These are phyloP conservation scores for Melocanna baccifera DNA, from an alignment of 176 grass and related monocot species.

Conservation along the genomic window DNA sequence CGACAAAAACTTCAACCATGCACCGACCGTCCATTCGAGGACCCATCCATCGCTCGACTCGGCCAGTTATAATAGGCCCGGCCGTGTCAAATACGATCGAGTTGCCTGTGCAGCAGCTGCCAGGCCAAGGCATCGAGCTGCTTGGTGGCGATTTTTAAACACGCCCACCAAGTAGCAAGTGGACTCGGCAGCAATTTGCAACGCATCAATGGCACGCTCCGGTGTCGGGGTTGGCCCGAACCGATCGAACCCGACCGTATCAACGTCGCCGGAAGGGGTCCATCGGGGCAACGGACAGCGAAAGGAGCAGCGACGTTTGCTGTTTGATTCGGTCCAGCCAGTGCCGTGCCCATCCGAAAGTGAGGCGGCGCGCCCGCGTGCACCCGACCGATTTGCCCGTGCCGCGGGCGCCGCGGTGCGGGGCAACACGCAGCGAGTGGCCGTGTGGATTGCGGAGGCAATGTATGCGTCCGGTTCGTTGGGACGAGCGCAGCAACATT, in stretches of 20 bases:
- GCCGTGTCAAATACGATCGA: background rate
- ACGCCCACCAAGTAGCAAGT: background rate
- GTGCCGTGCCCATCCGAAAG: background rate
- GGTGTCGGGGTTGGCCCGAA: background rate
- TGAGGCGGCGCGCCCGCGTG: background rate
- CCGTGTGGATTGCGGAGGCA: too few relatives aligned
- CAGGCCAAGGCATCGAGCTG: background rate
- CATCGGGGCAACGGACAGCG: background rate
- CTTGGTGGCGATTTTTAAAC: background rate
- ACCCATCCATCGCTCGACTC: background rate
- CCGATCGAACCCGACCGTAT: background rate
- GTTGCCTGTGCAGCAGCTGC: background rate
- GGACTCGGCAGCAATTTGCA: background rate
- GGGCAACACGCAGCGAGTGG: too few relatives aligned
- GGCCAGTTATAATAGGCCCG: background rate
- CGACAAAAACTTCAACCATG: too few relatives aligned
- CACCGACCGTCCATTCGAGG: too few relatives aligned
- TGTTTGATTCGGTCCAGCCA: conserved; percentile 14
- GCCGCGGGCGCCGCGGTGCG: too few relatives aligned
- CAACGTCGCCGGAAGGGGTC: conserved; percentile 15
- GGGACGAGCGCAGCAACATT: too few relatives aligned
- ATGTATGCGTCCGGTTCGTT: too few relatives aligned
- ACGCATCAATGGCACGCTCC: background rate
- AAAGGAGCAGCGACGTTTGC: background rate
- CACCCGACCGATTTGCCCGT: too few relatives aligned